Evolutionary conservation across 345 rosid species (phyloP).

Genomic region (Combretum micranthum): DNA sequence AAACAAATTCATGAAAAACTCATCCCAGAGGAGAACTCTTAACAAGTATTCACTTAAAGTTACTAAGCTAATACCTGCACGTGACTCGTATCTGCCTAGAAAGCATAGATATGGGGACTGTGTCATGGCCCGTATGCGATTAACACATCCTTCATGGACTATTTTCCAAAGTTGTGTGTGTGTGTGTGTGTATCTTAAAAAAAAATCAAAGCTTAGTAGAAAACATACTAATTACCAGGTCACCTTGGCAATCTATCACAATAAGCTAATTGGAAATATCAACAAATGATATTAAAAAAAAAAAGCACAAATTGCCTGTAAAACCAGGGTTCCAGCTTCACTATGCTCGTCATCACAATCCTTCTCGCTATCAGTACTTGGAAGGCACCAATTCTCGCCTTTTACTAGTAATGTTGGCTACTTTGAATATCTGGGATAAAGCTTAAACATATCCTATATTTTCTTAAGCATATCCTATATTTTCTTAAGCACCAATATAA

Average conservation of each 20-base stretch:
- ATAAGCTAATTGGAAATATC: no score
- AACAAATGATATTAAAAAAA: constrained; percentile 5
- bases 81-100: constrained; percentile 88
- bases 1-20: no score
- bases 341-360: constrained; percentile 55
- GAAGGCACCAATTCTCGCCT: constrained; percentile 64
- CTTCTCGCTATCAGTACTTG: constrained; percentile 59
- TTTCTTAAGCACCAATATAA: no score
- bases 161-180: constrained; percentile 64
- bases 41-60: neutral
- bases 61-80: constrained; percentile 56
- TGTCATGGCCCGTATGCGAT: constrained; percentile 89
- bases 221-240: no score
- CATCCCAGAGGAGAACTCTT: no score
- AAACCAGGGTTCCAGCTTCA: constrained; percentile 49
- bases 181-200: no score
- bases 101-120: constrained; percentile 81
- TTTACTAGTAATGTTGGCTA: constrained; percentile 73
- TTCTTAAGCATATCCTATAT: no score
- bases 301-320: constrained; percentile 46
- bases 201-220: neutral
- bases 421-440: constrained; percentile 65
- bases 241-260: no score
- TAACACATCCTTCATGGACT: constrained; percentile 79
- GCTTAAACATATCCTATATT: no score